Conservation (phyloP, 2,329 filamentous ascomycete species). For the Penicillium verrucosum region DNA sequence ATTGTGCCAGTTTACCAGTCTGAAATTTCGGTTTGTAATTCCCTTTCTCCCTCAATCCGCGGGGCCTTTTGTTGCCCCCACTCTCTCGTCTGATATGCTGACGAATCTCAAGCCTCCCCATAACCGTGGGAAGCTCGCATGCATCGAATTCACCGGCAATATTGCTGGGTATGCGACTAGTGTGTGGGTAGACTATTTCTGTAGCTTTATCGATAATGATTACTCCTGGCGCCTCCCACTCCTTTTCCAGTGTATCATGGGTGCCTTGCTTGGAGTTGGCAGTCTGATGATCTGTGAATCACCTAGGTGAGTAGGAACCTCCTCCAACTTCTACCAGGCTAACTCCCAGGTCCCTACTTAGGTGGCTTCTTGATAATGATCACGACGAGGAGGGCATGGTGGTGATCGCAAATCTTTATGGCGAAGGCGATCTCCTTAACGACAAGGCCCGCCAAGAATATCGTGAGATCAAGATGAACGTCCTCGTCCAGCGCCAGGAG, state of each 20-base stretch:
- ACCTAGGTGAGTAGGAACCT: slow-evolving; percentile 63
- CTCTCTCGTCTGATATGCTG: slow-evolving; percentile 7
- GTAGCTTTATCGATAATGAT: slow-evolving; percentile 80
- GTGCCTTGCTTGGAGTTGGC: slow-evolving; percentile 75
- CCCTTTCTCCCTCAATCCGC: not conserved
- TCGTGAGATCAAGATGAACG: slow-evolving; percentile 98
- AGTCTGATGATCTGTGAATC: slow-evolving; percentile 95
- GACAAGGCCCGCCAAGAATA: slow-evolving; percentile 91
- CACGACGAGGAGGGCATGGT: slow-evolving; percentile 98
- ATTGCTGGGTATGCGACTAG: slow-evolving; percentile 94
- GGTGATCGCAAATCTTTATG: slow-evolving; percentile 96
- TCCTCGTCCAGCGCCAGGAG: slow-evolving; percentile 88
- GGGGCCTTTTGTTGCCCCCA: not conserved
- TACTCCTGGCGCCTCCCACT: slow-evolving; percentile 88
- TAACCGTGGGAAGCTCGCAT: slow-evolving; percentile 90
- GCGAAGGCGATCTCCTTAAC: slow-evolving; percentile 92
- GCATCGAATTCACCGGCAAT: slow-evolving; percentile 97
- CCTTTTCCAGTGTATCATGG: slow-evolving; percentile 93
- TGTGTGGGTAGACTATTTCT: slow-evolving; percentile 98
- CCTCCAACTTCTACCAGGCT: slow-evolving; percentile 21
- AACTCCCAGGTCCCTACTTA: slow-evolving; percentile 36
- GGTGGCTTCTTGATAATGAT: slow-evolving; percentile 96
- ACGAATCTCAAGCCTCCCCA: slow-evolving; percentile 65
- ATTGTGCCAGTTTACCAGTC: slow-evolving; percentile 94
- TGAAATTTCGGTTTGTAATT: slow-evolving; percentile 66